Conservation (phyloP, 2,329 filamentous ascomycete species). For the Pseudonectria buxi region DNA sequence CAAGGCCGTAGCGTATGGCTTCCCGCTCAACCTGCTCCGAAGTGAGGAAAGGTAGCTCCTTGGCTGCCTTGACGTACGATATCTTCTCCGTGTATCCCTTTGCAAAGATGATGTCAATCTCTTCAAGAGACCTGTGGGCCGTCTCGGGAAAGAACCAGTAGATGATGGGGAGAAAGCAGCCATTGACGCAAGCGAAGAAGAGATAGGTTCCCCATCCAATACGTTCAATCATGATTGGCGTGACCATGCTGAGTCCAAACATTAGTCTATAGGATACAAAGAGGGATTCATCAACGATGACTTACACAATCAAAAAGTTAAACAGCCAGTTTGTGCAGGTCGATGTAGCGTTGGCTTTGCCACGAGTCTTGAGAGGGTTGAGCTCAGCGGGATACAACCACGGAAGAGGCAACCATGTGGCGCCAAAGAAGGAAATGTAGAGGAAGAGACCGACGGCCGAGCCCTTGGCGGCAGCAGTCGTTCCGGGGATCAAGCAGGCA, state of each 20-base stretch:
- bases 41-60: constrained; percentile 49
- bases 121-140: constrained; percentile 40
- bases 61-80: constrained; percentile 51
- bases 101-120: constrained; percentile 54
- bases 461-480: constrained; percentile 55
- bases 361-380: constrained; percentile 42
- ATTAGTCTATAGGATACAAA: too few species aligned
- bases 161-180: constrained; percentile 43
- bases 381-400: constrained; percentile 53
- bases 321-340: constrained; percentile 55
- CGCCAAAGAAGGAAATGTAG: constrained; percentile 63
- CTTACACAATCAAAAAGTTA: constrained; percentile 46
- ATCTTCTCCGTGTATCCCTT: constrained; percentile 54
- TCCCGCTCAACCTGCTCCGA: too few species aligned
- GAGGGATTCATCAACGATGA: too few species aligned
- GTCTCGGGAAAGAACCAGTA: constrained; percentile 41
- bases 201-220: constrained; percentile 46
- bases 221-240: constrained; percentile 55
- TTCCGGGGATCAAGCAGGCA: constrained; percentile 57
- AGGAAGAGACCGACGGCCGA: constrained; percentile 62
- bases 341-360: constrained; percentile 45
- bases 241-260: too few species aligned
- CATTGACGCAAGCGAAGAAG: constrained; percentile 47
- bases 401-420: constrained; percentile 57
- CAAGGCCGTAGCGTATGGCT: too few species aligned